Evolutionary conservation across 345 rosid genomes (phyloP).

Genomic region (Lepidium aucheri): DNA sequence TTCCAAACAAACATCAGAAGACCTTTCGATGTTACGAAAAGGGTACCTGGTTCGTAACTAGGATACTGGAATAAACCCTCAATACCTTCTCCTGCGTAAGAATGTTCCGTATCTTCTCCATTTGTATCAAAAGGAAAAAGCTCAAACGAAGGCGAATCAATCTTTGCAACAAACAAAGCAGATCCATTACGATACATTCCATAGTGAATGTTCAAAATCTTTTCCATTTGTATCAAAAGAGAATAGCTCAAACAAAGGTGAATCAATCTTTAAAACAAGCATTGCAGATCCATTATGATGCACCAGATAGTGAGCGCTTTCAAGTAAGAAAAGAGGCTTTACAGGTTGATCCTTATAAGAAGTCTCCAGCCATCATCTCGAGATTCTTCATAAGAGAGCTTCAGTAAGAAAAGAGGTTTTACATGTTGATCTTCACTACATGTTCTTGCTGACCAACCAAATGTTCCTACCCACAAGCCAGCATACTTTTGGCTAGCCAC

Average conservation of each 20-base stretch:
- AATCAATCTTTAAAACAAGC: slow-evolving; percentile 64
- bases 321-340: too few relatives aligned
- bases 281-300: slow-evolving; percentile 88
- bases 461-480: slow-evolving; percentile 79
- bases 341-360: slow-evolving; percentile 73
- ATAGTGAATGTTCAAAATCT: slow-evolving; percentile 42
- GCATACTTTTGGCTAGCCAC: slow-evolving; percentile 57
- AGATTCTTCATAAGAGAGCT: slow-evolving; percentile 66
- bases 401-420: slow-evolving; percentile 51
- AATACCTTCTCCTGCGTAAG: slow-evolving; percentile 71
- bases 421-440: slow-evolving; percentile 40
- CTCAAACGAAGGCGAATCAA: slow-evolving; percentile 56
- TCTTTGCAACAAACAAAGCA: slow-evolving; percentile 65
- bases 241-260: slow-evolving; percentile 53
- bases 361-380: slow-evolving; percentile 34
- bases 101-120: slow-evolving; percentile 42
- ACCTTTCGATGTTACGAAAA: slow-evolving; percentile 54
- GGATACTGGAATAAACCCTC: slow-evolving; percentile 58
- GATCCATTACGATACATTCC: slow-evolving; percentile 88
- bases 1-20: slow-evolving; percentile 82
- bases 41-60: slow-evolving; percentile 73
- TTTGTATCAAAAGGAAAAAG: slow-evolving; percentile 63
- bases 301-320: slow-evolving; percentile 72
- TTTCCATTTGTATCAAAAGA: slow-evolving; percentile 59
- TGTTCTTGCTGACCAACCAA: slow-evolving; percentile 78